Base-by-base conservation (phyloP, 2,329 filamentous ascomycete species). In the Ophiocordyceps camponoti-floridani region DNA sequence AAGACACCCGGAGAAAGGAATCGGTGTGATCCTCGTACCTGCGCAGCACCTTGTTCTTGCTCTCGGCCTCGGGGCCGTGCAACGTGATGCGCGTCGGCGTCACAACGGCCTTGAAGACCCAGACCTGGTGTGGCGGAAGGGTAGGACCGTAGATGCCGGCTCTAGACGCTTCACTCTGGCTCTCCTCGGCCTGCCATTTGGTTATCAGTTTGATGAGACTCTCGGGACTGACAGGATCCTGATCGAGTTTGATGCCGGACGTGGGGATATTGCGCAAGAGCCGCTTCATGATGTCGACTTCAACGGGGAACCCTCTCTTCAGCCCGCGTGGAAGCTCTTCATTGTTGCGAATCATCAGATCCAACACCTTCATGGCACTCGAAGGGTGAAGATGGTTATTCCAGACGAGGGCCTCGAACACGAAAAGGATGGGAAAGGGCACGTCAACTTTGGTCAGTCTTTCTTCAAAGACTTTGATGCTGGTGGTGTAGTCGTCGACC, bases 11-110 rank as follows among this genome's bases (percentile, higher is more conserved):
- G 0, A 84, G 54, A 51, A 87, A 87, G 51, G 71, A 68, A 41
- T 82, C 73, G 2, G 69, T 69, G 45, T 77, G 65, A 0, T 70
- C 53, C 0, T 68, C 58, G 49, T 78, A 84, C 49, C 75, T 74
- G n/a, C 83, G 73, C 14, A 88, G 62, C 3, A 88, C 74, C 4
- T 81, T 68, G 53, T 87, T 87, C 47, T 75, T 79, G 7, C 72
- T 73, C 54, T 85, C 82, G 1, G 72, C 62, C 43, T 80, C 77
- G 0, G 79, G 79, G 0, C 79, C 79, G 8, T 67, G 62, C 0
- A 82, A 63, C 18, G 64, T 66, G 18, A 75, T 64, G 1, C 73
- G 66, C 0, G 73, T 69, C 0, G 79, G 79, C 0, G 77, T 82
- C 10, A 84, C 69, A 33, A 64, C 60, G 11, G 68, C 72, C 37